Percentiles rank a stretch among this genome's conserved stretches.
Evolutionary conservation across 1,139 yeast genomes (phyloP).

Genomic region (Yueomyces sp.): DNA sequence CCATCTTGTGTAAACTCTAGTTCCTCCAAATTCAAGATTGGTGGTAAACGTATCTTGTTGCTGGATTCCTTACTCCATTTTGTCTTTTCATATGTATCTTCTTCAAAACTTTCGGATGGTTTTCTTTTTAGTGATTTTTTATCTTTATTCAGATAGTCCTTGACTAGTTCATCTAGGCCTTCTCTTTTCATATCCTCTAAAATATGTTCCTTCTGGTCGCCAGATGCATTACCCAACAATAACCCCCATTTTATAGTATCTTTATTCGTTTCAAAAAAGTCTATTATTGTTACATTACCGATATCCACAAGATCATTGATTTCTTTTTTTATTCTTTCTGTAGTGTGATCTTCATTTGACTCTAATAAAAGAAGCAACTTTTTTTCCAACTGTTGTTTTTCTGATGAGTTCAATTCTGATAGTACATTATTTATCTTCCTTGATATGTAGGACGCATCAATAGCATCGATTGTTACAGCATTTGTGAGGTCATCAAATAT

Average conservation of each 20-base stretch:
- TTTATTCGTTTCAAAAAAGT: conserved; percentile 39
- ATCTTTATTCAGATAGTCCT: conserved; percentile 21
- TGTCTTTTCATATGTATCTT: conserved; percentile 3
- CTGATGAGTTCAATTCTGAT: not conserved
- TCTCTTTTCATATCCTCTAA: conserved; percentile 22
- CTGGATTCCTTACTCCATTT: not conserved
- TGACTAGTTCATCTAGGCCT: conserved; percentile 25
- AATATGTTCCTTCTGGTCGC: conserved; percentile 25
- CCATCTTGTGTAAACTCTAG: conserved; percentile 62
- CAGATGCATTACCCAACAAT: conserved; percentile 29
- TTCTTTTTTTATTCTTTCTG: conserved; percentile 10
- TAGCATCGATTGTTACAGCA: not conserved
- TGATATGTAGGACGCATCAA: not conserved
- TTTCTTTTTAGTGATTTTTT: conserved; percentile 16
- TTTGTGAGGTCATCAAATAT: too few species aligned
- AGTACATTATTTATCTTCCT: not conserved
- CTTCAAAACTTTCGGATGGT: conserved; percentile 6
- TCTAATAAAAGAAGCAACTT: not conserved
- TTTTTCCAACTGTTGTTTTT: not conserved
- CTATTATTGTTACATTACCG: conserved; percentile 38
- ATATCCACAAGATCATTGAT: conserved; percentile 31
- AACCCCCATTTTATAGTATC: conserved; percentile 44
- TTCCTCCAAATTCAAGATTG: conserved; percentile 49
- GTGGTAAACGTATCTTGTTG: not conserved
- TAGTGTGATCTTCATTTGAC: not conserved